phyloP scores from a whole-genome alignment of 2,329 filamentous ascomycete genomes.

The Pseudopyrenochaeta lycopersici region DNA sequence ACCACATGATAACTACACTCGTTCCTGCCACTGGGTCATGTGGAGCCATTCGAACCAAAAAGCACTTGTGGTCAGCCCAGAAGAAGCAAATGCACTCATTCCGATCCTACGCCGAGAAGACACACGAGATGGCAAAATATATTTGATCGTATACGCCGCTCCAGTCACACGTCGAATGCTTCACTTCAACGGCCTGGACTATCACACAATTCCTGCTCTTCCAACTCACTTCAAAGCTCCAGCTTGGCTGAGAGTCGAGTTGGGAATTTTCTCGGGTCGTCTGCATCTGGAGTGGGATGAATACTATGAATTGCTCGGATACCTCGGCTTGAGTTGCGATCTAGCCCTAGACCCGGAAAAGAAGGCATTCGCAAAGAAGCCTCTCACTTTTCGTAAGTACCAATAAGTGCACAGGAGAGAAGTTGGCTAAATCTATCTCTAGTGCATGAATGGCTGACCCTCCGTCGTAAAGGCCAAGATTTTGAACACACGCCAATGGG shows the following conservation, averaged over 20 bases:
- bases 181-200: conserved; percentile 64
- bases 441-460: conserved; percentile 65
- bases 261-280: conserved; percentile 68
- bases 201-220: conserved; percentile 62
- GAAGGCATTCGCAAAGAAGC: conserved; percentile 32
- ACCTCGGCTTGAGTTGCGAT: conserved; percentile 28
- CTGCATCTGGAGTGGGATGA: conserved; percentile 67
- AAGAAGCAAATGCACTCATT: conserved; percentile 69
- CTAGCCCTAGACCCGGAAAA: conserved; percentile 4
- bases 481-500: conserved; percentile 69
- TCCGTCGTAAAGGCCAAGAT: conserved; percentile 65
- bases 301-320: conserved; percentile 35
- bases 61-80: conserved; percentile 67
- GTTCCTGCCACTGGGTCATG: conserved; percentile 69
- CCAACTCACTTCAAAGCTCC: conserved; percentile 56
- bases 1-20: conserved; percentile 56
- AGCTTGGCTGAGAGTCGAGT: conserved; percentile 63
- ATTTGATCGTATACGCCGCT: conserved; percentile 67
- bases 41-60: conserved; percentile 60
- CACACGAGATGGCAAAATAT: conserved; percentile 28
- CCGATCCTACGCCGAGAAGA: conserved; percentile 48
- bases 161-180: conserved; percentile 69
- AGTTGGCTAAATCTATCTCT: conserved; percentile 8
- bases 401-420: conserved; percentile 41
- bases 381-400: conserved; percentile 38